phyloP scores from a whole-genome alignment of 2,329 filamentous ascomycete genomes.

The Escovopsis sp. region DNA sequence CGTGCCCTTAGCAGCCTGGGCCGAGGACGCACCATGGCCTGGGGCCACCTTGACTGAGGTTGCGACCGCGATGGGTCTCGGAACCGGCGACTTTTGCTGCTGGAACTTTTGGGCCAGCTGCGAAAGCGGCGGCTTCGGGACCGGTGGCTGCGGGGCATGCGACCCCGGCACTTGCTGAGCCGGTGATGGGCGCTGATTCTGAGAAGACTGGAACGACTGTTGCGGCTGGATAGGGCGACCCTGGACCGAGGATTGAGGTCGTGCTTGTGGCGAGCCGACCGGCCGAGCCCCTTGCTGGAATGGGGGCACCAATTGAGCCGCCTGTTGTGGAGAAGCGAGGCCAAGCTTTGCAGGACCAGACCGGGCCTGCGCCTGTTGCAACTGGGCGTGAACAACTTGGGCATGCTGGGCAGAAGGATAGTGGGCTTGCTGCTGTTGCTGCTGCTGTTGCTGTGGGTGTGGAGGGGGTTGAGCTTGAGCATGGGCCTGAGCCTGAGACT shows the following conservation, averaged over 20 bases:
- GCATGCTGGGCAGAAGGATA: slow-evolving; percentile 8
- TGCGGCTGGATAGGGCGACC: slow-evolving; percentile 18
- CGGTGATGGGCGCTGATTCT: slow-evolving; percentile 7
- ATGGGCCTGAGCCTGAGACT: slow-evolving; percentile 1
- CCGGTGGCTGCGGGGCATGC: background rate
- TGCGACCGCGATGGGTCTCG: slow-evolving; percentile 20
- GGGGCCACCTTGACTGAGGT: slow-evolving; percentile 12
- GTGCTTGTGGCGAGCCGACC: slow-evolving; percentile 13
- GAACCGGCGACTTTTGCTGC: slow-evolving; percentile 6
- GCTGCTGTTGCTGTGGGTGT: slow-evolving; percentile 9
- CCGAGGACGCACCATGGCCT: slow-evolving; percentile 13
- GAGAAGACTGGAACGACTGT: slow-evolving; percentile 9
- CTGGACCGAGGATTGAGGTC: slow-evolving; percentile 19
- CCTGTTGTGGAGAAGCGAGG: slow-evolving; percentile 20
- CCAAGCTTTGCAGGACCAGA: slow-evolving; percentile 15
- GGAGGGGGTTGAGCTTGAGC: slow-evolving; percentile 5
- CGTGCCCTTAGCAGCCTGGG: background rate
- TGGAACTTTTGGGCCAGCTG: slow-evolving; percentile 6
- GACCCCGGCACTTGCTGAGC: slow-evolving; percentile 2
- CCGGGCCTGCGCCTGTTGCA: slow-evolving; percentile 12
- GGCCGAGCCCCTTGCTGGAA: slow-evolving; percentile 19
- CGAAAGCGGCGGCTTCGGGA: slow-evolving; percentile 1
- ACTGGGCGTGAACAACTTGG: slow-evolving; percentile 7
- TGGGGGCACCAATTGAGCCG: slow-evolving; percentile 21
- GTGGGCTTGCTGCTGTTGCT: slow-evolving; percentile 9